These are phyloP conservation scores for Ceratobasidium sp. DNA, from an alignment of 1,284 basidiomycete species.

Conservation along the genomic window DNA sequence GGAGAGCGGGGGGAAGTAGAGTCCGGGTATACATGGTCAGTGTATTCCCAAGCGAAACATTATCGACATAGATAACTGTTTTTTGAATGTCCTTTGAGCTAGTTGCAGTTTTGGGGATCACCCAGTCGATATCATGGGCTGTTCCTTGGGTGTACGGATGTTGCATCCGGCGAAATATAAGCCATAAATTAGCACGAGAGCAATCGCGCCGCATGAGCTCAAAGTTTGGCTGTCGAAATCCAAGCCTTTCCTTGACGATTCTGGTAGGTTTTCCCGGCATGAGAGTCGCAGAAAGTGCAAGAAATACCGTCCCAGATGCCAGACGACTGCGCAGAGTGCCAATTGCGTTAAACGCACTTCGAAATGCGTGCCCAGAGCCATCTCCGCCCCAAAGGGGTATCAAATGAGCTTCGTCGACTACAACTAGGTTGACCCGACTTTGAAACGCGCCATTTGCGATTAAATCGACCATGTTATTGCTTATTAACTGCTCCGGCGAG, in stretches of 20 bases:
- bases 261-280: background rate
- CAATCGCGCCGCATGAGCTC: background rate
- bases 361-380: background rate
- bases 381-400: conserved; percentile 10
- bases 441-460: background rate
- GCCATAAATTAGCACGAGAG: background rate
- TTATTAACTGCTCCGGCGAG: background rate
- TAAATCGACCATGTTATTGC: background rate
- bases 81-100: background rate
- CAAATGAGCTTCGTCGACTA: conserved; percentile 19
- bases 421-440: background rate
- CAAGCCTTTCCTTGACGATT: background rate
- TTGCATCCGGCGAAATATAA: background rate
- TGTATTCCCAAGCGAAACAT: background rate
- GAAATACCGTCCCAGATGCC: background rate
- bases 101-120: background rate
- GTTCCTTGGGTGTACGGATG: background rate
- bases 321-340: background rate
- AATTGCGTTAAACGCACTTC: background rate
- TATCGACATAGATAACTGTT: conserved; percentile 12
- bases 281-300: background rate
- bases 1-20: background rate
- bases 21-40: background rate
- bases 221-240: background rate
- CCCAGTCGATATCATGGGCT: background rate